Base-by-base conservation (phyloP, 2,329 filamentous ascomycete species). In the Aspergillus felis region DNA sequence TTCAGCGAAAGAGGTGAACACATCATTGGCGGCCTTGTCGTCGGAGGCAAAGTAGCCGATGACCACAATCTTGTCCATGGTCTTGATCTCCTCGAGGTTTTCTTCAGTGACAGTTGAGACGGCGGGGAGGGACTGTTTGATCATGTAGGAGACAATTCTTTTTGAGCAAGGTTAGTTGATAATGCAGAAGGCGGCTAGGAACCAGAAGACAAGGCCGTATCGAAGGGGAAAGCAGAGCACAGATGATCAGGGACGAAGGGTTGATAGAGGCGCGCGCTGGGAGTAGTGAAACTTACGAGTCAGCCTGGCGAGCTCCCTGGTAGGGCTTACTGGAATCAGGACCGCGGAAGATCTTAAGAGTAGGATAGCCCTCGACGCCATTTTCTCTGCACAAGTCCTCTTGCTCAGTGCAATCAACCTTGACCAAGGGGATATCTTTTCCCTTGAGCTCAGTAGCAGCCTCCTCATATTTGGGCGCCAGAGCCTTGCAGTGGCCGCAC, bases 401-500 rank as follows among this genome's bases (percentile, higher is more conserved):
- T 83, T 99, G 91, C 76, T 90, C 92, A 72, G 93, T 97, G 84
- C 94, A 97, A 82, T 97, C 93, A 51, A 81, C 72, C 68, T 81
- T 80, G 58, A 75, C 77, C 46, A 81, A 61, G 12, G 76, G 67
- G 35, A 81, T 80, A 53, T 79, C 71, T 69, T 80, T 81, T 60
- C 72, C 70, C 65, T 81, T 80, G 55, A 81, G 65, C 53, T 78
- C 74, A 7, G 77, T 76, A 48, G 79, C 79, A 50, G 79, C 79
- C 56, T 76, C 71, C 61, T 81, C 79, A 60, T 81, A 81, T 63
- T 81, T 79, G 27, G 79, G 78, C 35, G 78, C 94, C 66, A 99
- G 90, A 60, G 93, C 93, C 84, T 99, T 97, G 89, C 93, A 97
- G 84, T 97, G 93, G 65, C 92, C 93, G 68, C 90, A 96, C 92